Evolutionary conservation across 108 stramenopile species (phyloP), one percentile per base, ranked within the genome.

Genomic region (Nitzschia inconspicua): DNA sequence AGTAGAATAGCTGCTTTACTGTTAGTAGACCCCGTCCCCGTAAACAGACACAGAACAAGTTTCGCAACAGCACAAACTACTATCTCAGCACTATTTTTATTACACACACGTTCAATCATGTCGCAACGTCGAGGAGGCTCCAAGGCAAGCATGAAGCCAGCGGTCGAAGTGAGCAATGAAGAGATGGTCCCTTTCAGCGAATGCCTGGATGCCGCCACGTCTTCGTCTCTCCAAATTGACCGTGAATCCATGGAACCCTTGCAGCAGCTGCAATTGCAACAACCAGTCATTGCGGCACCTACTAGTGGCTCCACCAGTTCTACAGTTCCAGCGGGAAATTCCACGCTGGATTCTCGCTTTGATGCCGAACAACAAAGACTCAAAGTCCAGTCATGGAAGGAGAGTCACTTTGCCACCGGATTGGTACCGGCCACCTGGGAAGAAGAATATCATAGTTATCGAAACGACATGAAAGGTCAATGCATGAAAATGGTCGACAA

Each of bases 381-480:
- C 9, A 19, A 29, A 32, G n/a, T 47, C 23, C 44, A 56, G 40
- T 44, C 26, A 1, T 94, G 93, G 93, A 73, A 83, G 37, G 75
- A 89, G 44, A 75, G 75, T 14, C 67, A 81, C 4, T 82, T 75
- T 63, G 89, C 89, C 13, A 83, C 72, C 3, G 93, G 89, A 23
- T 54, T 82, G 11, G 83, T 84, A 14, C 84, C 86, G 57, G 70
- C 69, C 5, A 79, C 76, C 37, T 39, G 37, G 37, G 37, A 39
- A 39, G 11, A 11, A 0, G 37, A 39, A 39, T 60, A 70, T 37
- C 55, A 42, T n/a, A 41, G 48, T 44, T 40, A 34, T 35, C 55
- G 42, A 23, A 30, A 23, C 47, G 44, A 59, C 70, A 39, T 64
- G 68, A 51, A 58, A n/a, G 79, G 80, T 25, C 8, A 48, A 32